phyloP scores from a whole-genome alignment of 208 protist species.

The Trypanosoma congolense region DNA sequence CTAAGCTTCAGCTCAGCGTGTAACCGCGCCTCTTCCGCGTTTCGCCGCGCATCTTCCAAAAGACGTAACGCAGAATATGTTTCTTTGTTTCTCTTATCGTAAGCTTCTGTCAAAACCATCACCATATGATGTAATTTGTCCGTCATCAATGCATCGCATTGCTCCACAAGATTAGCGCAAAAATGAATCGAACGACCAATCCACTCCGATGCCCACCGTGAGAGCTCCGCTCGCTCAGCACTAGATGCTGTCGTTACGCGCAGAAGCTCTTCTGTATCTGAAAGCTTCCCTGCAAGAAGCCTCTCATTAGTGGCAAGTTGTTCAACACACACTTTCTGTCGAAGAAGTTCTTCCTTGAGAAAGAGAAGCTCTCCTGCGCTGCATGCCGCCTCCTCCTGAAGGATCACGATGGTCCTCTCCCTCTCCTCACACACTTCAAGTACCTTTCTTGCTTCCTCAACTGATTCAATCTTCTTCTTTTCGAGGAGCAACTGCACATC shows the following conservation, averaged over 20 bases:
- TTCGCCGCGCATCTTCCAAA: background rate
- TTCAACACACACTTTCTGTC: constrained; percentile 3
- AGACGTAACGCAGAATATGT: constrained; percentile 1
- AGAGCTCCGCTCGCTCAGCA: constrained; percentile 3
- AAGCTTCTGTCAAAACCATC: background rate
- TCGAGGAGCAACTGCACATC: background rate
- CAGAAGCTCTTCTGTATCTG: constrained; percentile 9
- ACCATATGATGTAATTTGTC: constrained; percentile 15
- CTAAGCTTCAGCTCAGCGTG: constrained; percentile 2
- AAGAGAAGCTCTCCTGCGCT: constrained; percentile 5
- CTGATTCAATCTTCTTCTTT: constrained; percentile 2
- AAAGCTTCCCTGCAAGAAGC: constrained; percentile 7
- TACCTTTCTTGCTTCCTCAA: constrained; percentile 4
- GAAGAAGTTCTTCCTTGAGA: constrained; percentile 13
- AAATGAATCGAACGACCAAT: background rate
- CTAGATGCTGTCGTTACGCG: background rate
- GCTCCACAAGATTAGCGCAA: constrained; percentile 4
- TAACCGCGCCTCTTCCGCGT: constrained; percentile 7
- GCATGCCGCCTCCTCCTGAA: background rate
- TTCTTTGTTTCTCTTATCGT: constrained; percentile 6
- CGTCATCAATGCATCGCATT: constrained; percentile 6
- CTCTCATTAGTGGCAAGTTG: constrained; percentile 8
- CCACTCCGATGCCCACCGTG: background rate
- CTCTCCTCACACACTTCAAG: constrained; percentile 3
- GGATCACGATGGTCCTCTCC: background rate